These are phyloP conservation scores for Agrostemma githago DNA, from an alignment of 148 eudicot genomes.

Conservation along the genomic window DNA sequence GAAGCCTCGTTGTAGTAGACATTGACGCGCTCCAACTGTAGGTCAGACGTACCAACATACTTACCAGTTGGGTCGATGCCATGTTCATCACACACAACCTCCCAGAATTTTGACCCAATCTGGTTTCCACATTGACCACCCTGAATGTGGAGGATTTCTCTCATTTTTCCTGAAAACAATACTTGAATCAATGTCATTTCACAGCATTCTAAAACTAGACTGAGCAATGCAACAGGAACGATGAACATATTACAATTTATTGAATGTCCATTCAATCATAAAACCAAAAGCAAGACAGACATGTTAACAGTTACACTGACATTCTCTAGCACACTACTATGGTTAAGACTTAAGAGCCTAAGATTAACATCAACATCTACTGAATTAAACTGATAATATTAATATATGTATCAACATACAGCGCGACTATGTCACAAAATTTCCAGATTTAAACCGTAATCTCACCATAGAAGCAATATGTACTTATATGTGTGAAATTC, in stretches of 20 bases:
- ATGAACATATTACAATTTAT: background rate
- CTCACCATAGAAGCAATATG: background rate
- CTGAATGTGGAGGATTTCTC: constrained; percentile 84
- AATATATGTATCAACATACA: too few species aligned
- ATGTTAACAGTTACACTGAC: too few species aligned
- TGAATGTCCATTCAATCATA: too few species aligned
- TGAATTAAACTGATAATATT: too few species aligned
- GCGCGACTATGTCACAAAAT: background rate
- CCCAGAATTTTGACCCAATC: constrained; percentile 84
- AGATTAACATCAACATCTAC: too few species aligned
- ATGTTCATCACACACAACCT: constrained; percentile 80
- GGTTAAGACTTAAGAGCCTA: too few species aligned
- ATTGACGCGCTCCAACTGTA: constrained; percentile 72
- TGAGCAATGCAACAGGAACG: background rate
- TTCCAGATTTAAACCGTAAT: background rate
- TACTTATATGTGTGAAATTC: background rate
- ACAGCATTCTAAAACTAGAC: background rate
- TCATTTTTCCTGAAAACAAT: constrained; percentile 49
- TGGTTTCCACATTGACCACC: constrained; percentile 92
- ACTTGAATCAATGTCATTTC: constrained; percentile 7
- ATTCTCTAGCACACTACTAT: too few species aligned
- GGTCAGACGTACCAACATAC: constrained; percentile 61
- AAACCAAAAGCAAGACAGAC: too few species aligned
- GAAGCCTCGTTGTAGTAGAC: constrained; percentile 85
- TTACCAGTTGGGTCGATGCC: constrained; percentile 75